Evolutionary conservation across 2,329 filamentous ascomycete genomes (phyloP).

Genomic region (Aspergillus fumigatiaffinis): DNA sequence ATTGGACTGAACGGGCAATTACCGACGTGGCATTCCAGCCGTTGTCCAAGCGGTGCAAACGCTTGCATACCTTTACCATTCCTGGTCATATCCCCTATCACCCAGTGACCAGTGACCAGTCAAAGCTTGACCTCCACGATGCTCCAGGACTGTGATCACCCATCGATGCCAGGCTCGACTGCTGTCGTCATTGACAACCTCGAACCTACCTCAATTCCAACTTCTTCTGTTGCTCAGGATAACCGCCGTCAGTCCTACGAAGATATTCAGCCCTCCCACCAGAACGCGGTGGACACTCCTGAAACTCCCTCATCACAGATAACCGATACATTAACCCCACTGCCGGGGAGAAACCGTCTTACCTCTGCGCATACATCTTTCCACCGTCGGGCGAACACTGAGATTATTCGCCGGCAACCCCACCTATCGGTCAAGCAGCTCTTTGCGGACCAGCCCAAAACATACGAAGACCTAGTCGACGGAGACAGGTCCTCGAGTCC

Average conservation of each 20-base stretch:
- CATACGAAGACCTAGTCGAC: conserved; percentile 19
- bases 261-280: conserved; percentile 11
- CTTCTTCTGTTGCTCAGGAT: conserved; percentile 10
- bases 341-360: conserved; percentile 13
- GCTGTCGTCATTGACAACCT: conserved; percentile 8
- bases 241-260: conserved; percentile 11
- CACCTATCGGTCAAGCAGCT: conserved; percentile 18
- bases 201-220: conserved; percentile 9
- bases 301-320: conserved; percentile 12
- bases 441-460: conserved; percentile 23
- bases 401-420: conserved; percentile 25
- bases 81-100: conserved; percentile 14
- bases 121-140: conserved; percentile 14
- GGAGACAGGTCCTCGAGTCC: conserved; percentile 8
- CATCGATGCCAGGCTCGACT: conserved; percentile 15
- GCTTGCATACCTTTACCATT: conserved; percentile 18
- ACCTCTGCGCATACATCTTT: conserved; percentile 13
- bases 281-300: conserved; percentile 5
- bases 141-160: conserved; percentile 15
- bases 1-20: conserved; percentile 14
- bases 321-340: conserved; percentile 13
- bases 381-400: conserved; percentile 35
- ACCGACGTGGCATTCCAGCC: conserved; percentile 32
- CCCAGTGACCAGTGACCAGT: conserved; percentile 8
- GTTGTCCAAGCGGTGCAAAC: conserved; percentile 19